A percentile compares a stretch with the other conserved stretches of the same genome.
phyloP scores from a whole-genome alignment of 192 early-diverging fungal genomes.

The Funneliformis mosseae region DNA sequence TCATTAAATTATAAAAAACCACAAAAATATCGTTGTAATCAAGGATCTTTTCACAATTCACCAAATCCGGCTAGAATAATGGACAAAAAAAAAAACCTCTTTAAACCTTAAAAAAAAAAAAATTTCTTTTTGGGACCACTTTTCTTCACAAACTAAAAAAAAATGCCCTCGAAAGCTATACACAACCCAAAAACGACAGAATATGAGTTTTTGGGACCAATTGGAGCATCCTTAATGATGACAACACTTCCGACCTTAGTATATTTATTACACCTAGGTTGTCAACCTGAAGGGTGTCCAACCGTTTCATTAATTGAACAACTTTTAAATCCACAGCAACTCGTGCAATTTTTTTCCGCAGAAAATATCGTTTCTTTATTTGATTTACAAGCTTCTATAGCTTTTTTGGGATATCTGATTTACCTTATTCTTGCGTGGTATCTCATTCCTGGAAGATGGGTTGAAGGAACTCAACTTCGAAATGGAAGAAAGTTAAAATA shows the following conservation, averaged over 20 bases:
- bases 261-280: constrained; percentile 49
- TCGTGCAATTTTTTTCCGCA: constrained; percentile 29
- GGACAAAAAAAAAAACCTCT: no score
- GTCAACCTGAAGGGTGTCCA: constrained; percentile 55
- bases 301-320: constrained; percentile 39
- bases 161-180: background rate
- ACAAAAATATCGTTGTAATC: no score
- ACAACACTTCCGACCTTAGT: constrained; percentile 47
- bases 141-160: background rate
- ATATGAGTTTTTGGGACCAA: constrained; percentile 82
- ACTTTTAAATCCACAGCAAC: constrained; percentile 20
- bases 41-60: no score
- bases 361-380: constrained; percentile 43
- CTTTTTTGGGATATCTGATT: constrained; percentile 68
- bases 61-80: no score
- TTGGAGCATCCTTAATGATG: constrained; percentile 62
- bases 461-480: constrained; percentile 71
- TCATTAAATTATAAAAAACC: no score
- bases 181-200: constrained; percentile 68
- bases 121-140: no score
- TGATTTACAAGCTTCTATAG: constrained; percentile 53
- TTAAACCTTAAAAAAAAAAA: no score
- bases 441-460: constrained; percentile 65
- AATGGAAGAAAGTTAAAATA: constrained; percentile 76
- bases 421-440: constrained; percentile 69